Percentiles rank a stretch among this genome's conserved stretches.
Conservation (phyloP, 2,329 filamentous ascomycete genomes). For the Penicillium occitanis region DNA sequence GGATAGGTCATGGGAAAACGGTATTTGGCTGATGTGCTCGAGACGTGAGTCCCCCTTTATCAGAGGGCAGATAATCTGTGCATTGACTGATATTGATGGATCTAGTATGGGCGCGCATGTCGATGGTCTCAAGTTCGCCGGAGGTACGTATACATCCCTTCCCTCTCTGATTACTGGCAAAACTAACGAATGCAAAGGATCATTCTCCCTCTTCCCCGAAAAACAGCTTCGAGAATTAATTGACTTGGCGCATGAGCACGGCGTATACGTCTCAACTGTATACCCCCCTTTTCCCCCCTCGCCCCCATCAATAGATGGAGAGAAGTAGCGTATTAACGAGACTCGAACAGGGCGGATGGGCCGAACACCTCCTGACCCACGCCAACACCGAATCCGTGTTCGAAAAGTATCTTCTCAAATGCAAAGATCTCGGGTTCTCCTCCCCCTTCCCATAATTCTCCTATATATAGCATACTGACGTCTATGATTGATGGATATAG, state of each 20-base stretch:
- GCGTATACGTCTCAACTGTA: conserved; percentile 56
- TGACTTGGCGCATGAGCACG: conserved; percentile 51
- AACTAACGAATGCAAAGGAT: conserved; percentile 33
- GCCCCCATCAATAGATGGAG: background rate
- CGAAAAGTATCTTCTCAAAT: conserved; percentile 54
- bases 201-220: conserved; percentile 54
- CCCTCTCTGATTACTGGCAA: too few species aligned
- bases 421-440: conserved; percentile 51
- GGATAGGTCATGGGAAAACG: conserved; percentile 51
- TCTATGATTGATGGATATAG: conserved; percentile 25
- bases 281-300: background rate
- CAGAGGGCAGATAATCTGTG: too few species aligned
- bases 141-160: conserved; percentile 32
- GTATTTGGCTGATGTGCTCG: conserved; percentile 54
- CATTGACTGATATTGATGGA: background rate
- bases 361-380: conserved; percentile 55
- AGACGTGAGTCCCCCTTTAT: conserved; percentile 42
- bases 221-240: conserved; percentile 48
- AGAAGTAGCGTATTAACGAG: background rate
- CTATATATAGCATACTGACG: background rate
- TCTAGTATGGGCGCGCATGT: conserved; percentile 54
- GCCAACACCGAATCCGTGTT: conserved; percentile 47
- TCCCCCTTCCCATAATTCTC: too few species aligned
- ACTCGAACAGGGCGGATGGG: conserved; percentile 50
- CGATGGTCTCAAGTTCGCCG: conserved; percentile 58